phyloP scores from a whole-genome alignment of 768 basidiomycete species.

The Psilocybe subaeruginosa region DNA sequence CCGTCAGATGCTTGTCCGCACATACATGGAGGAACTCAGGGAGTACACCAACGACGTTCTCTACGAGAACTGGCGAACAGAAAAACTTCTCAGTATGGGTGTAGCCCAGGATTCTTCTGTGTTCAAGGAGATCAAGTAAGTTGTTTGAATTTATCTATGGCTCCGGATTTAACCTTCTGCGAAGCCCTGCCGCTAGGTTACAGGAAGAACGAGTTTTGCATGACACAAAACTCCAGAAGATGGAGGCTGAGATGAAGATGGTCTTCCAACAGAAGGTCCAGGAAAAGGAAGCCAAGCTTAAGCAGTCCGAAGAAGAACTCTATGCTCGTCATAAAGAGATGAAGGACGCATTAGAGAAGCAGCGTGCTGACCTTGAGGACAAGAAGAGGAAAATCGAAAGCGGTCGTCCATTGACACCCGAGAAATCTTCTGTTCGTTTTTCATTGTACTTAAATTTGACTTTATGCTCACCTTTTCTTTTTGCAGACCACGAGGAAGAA shows the following conservation, averaged over 20 bases:
- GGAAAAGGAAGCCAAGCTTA: slow-evolving; percentile 98
- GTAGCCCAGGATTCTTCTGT: slow-evolving; percentile 97
- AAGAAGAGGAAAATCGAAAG: slow-evolving; percentile 97
- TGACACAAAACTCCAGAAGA: slow-evolving; percentile 97
- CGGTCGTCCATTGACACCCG: slow-evolving; percentile 93
- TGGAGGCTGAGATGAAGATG: slow-evolving; percentile 99
- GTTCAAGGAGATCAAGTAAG: slow-evolving; percentile 99
- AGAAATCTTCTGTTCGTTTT: slow-evolving; percentile 79
- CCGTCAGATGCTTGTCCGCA: slow-evolving; percentile 98
- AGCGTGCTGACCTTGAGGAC: slow-evolving; percentile 93
- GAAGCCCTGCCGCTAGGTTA: slow-evolving; percentile 91
- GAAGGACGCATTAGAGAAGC: slow-evolving; percentile 99
- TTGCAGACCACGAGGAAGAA: slow-evolving; percentile 67
- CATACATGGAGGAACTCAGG: slow-evolving; percentile 98
- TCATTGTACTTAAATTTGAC: slow-evolving; percentile 13
- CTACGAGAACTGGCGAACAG: slow-evolving; percentile 98
- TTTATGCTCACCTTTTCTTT: slow-evolving; percentile 15
- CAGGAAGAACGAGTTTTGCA: slow-evolving; percentile 96
- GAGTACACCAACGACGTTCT: slow-evolving; percentile 96
- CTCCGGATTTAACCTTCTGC: slow-evolving; percentile 9
- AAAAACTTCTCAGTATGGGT: slow-evolving; percentile 96
- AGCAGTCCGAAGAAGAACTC: slow-evolving; percentile 98
- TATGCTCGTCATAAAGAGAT: slow-evolving; percentile 99
- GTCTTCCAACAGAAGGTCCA: slow-evolving; percentile 99
- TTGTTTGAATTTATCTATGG: slow-evolving; percentile 14